Evolutionary conservation across 352 stramenopile genomes (phyloP).

Genomic region (Pythium rishiriense): DNA sequence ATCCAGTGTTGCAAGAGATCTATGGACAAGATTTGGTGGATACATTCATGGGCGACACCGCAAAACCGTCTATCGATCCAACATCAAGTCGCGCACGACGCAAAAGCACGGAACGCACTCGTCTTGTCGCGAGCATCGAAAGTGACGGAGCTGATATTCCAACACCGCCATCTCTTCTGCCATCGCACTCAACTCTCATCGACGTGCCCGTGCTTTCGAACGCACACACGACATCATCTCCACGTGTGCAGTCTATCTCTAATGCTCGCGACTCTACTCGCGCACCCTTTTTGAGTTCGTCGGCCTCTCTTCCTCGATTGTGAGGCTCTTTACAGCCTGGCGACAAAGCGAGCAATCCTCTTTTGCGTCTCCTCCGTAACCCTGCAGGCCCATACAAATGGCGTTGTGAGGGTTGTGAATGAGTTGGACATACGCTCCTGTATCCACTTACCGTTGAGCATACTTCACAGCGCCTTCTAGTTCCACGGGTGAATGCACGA

Average conservation of each 20-base stretch:
- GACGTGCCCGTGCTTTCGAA: constrained; percentile 1
- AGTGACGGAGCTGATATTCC: neutral
- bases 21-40: constrained; percentile 67
- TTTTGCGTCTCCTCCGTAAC: constrained; percentile 17
- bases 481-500: constrained; percentile 47
- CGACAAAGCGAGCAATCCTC: constrained; percentile 23
- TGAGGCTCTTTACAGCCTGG: constrained; percentile 15
- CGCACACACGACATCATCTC: neutral
- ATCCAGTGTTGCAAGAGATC: constrained; percentile 46
- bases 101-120: constrained; percentile 9
- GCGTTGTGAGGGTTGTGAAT: neutral
- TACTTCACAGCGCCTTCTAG: constrained; percentile 25
- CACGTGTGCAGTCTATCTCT: neutral
- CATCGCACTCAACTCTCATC: constrained; percentile 12
- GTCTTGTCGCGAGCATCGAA: neutral
- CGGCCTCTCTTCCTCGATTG: constrained; percentile 18
- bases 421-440: neutral
- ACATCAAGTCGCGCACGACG: constrained; percentile 11
- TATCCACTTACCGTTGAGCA: constrained; percentile 22
- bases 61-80: neutral
- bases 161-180: neutral
- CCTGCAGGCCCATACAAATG: neutral
- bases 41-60: constrained; percentile 27
- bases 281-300: constrained; percentile 7
- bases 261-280: constrained; percentile 4